These are phyloP conservation scores for Epithele typhae DNA, from an alignment of 768 basidiomycete species.

Conservation along the genomic window DNA sequence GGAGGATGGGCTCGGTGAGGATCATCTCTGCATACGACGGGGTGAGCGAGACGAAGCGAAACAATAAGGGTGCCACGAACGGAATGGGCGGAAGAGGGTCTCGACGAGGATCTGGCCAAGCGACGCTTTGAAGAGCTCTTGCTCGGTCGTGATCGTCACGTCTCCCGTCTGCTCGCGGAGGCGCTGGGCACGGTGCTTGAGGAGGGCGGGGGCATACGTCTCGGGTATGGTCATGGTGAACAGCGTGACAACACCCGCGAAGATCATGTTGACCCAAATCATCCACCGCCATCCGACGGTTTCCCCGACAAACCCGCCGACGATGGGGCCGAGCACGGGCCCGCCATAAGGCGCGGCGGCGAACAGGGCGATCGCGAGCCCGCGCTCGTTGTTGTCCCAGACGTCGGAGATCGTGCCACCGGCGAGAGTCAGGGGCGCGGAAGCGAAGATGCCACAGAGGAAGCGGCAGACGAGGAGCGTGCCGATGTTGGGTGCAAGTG, in stretches of 20 bases:
- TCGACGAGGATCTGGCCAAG: constrained; percentile 33
- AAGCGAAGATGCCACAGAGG: constrained; percentile 37
- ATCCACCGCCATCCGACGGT: constrained; percentile 36
- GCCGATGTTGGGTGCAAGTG: constrained; percentile 34
- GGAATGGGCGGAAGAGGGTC: constrained; percentile 39
- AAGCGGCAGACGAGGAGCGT: constrained; percentile 39
- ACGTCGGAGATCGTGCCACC: constrained; percentile 33
- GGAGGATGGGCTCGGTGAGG: constrained; percentile 40
- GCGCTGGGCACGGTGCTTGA: constrained; percentile 34
- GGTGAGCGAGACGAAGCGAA: background rate
- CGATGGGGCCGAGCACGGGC: constrained; percentile 48
- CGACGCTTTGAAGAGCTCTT: constrained; percentile 34
- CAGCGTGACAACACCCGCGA: constrained; percentile 29
- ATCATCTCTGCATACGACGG: constrained; percentile 29
- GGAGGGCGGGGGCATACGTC: constrained; percentile 42
- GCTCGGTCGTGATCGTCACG: constrained; percentile 35
- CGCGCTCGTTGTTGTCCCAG: constrained; percentile 35
- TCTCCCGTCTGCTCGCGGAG: constrained; percentile 34
- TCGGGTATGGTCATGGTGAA: constrained; percentile 36
- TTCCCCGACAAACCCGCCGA: constrained; percentile 44
- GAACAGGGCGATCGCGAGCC: constrained; percentile 38
- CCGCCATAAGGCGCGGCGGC: constrained; percentile 39
- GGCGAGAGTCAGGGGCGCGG: constrained; percentile 32
- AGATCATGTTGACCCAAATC: constrained; percentile 39
- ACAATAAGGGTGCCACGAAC: constrained; percentile 10